phyloP scores from a whole-genome alignment of 129 eudicot species.

The Glebionis coronaria region DNA sequence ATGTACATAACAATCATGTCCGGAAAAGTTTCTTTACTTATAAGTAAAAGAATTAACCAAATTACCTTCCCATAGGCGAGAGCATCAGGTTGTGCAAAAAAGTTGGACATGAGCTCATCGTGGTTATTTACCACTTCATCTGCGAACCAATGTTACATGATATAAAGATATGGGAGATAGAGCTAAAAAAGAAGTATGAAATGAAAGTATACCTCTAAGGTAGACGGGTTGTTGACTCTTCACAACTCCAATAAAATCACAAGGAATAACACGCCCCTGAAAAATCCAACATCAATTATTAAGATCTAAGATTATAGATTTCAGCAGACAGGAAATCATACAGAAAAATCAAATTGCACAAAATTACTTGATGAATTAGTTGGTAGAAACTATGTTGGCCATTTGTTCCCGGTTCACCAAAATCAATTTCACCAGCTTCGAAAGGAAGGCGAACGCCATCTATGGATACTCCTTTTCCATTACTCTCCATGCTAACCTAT shows the following conservation, averaged over 20 bases:
- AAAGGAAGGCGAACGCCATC: conserved; percentile 91
- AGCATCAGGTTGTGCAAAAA: conserved; percentile 99
- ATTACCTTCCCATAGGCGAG: conserved; percentile 97
- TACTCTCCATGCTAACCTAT: conserved; percentile 99
- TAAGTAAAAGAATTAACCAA: background rate
- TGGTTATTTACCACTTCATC: conserved; percentile 95
- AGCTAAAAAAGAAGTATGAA: background rate
- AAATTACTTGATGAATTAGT: conserved; percentile 89
- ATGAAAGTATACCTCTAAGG: conserved; percentile 54
- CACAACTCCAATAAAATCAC: conserved; percentile 93
- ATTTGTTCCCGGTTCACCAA: conserved; percentile 99
- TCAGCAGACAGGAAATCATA: conserved; percentile 12
- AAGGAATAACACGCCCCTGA: conserved; percentile 98
- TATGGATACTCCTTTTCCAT: conserved; percentile 96
- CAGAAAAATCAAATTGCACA: background rate
- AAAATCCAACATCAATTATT: conserved; percentile 24
- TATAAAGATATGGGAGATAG: background rate
- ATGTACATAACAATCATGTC: background rate
- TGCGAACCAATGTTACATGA: conserved; percentile 32
- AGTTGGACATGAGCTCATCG: conserved; percentile 99
- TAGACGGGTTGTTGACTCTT: conserved; percentile 99
- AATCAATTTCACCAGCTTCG: conserved; percentile 96
- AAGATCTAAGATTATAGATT: conserved; percentile 9
- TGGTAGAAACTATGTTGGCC: conserved; percentile 99
- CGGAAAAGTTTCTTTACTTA: background rate